phyloP scores from a whole-genome alignment of 1,284 basidiomycete species.

The Limonomyces culmigenus region DNA sequence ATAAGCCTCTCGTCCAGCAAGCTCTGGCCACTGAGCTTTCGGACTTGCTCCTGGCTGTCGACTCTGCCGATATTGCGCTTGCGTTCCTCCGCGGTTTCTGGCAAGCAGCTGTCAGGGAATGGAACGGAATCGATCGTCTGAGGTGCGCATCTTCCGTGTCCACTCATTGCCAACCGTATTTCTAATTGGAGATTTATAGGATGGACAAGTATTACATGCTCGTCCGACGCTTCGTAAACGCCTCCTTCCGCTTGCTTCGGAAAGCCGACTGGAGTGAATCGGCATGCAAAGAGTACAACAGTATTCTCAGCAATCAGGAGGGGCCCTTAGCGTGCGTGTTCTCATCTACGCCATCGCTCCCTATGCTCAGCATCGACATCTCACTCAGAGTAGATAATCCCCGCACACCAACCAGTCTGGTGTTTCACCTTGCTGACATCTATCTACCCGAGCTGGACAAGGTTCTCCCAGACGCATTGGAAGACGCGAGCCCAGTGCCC shows the following conservation, averaged over 20 bases:
- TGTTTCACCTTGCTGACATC: constrained; percentile 81
- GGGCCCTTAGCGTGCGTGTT: background rate
- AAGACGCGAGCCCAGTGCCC: constrained; percentile 7
- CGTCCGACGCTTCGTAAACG: constrained; percentile 76
- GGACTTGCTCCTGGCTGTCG: constrained; percentile 60
- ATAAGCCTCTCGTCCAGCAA: constrained; percentile 95
- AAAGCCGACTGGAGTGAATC: constrained; percentile 50
- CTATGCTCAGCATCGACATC: constrained; percentile 4
- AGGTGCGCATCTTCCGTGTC: constrained; percentile 40
- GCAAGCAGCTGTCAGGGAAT: constrained; percentile 79
- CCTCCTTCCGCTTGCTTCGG: constrained; percentile 67
- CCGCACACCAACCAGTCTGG: constrained; percentile 63
- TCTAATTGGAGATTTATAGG: too few species aligned
- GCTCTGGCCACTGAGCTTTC: constrained; percentile 77
- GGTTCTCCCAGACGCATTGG: constrained; percentile 20
- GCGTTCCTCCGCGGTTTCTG: constrained; percentile 82
- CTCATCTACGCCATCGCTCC: background rate
- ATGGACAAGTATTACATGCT: constrained; percentile 98
- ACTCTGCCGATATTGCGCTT: constrained; percentile 41
- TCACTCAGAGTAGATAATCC: constrained; percentile 50
- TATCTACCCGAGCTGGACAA: constrained; percentile 87
- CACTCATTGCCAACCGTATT: background rate
- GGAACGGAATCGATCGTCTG: constrained; percentile 82
- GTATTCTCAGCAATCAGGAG: constrained; percentile 27
- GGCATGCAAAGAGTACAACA: constrained; percentile 43